Evolutionary conservation across 2,329 filamentous ascomycete species (phyloP), one percentile per base, ranked within the genome.

Genomic region (Colletotrichum scovillei): DNA sequence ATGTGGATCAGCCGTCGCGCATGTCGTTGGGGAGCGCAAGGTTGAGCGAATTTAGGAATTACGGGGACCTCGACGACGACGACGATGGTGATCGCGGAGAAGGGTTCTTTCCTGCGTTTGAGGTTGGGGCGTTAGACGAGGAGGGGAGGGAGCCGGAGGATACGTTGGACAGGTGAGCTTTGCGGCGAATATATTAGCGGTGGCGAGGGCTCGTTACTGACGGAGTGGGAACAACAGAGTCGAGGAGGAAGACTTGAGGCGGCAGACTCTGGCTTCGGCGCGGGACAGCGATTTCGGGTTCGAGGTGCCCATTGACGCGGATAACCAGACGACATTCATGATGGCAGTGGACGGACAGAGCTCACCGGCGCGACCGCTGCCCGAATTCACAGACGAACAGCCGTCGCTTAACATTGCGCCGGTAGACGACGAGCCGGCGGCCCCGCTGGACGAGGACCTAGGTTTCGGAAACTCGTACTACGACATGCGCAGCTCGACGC

Each of bases 211-310:
- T 24, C 42, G 11, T 32, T 24, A 14, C 28, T 35, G 82, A 81
- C n/a, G 3, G 19, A 77, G 32, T 81, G 30, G 52, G 24, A 38
- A 7, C 5, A 32, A 4, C 53, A 78, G 73, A 35, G 65, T 80
- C 19, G 85, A 87, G 63, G 81, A 82, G 1, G 86, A 87, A n/a
- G 81, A 80, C 4, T 79, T 80, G 0, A 78, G 82, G 57, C 83
- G 82, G 9, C 82, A 82, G 24, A 84, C 82, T 0, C 71, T 85
- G 24, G 84, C 67, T 0, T 76, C 72, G 1, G 76, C 83, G 22
- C 82, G 85, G 11, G 85, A 86, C 35, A 90, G 88, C 72, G 86
- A 86, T 58, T 88, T 91, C 72, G 85, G 85, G 3, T 78, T 90
- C 24, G 83, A 88, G 35, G 83, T 89, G 19, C 87, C 87, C 1